Conservation (phyloP, 2,329 filamentous ascomycete genomes). For the Xylaria sp. region DNA sequence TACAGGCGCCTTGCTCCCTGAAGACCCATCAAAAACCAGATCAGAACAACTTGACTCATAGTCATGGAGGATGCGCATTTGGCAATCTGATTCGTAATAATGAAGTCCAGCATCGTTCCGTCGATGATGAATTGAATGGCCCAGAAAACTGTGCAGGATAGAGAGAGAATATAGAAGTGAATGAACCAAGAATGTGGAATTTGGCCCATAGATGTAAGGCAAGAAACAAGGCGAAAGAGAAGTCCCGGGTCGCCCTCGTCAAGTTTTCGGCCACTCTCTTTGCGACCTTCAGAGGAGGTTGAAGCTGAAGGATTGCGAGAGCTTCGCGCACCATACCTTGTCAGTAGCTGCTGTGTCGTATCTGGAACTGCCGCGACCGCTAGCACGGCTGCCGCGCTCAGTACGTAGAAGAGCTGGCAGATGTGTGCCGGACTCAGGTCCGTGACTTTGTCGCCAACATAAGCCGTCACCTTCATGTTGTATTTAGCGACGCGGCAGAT, state of each 20-base stretch:
- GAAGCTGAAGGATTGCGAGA: conserved; percentile 27
- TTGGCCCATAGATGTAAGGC: conserved; percentile 57
- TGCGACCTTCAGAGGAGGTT: neutral
- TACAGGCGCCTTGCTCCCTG: conserved; percentile 81
- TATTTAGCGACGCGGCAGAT: neutral
- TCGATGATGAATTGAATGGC: conserved; percentile 66
- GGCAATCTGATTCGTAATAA: conserved; percentile 54
- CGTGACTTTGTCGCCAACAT: conserved; percentile 22
- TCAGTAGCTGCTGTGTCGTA: conserved; percentile 56
- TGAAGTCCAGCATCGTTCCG: conserved; percentile 62
- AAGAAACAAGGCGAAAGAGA: conserved; percentile 47
- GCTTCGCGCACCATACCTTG: conserved; percentile 62
- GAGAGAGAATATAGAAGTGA: conserved; percentile 83
- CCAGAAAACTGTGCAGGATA: conserved; percentile 79
- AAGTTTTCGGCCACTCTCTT: neutral
- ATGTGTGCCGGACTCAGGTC: conserved; percentile 43
- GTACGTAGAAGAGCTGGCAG: conserved; percentile 60
- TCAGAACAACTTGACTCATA: conserved; percentile 69
- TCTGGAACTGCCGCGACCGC: conserved; percentile 57
- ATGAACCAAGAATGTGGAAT: conserved; percentile 91
- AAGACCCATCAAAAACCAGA: conserved; percentile 77
- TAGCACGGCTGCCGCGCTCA: conserved; percentile 54
- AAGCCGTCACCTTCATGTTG: conserved; percentile 17
- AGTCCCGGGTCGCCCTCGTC: conserved; percentile 27
- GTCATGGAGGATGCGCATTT: conserved; percentile 60